Evolutionary conservation across 2,329 filamentous ascomycete genomes (phyloP), one percentile per base, ranked within the genome.

Genomic region (Chaetomium sp.): DNA sequence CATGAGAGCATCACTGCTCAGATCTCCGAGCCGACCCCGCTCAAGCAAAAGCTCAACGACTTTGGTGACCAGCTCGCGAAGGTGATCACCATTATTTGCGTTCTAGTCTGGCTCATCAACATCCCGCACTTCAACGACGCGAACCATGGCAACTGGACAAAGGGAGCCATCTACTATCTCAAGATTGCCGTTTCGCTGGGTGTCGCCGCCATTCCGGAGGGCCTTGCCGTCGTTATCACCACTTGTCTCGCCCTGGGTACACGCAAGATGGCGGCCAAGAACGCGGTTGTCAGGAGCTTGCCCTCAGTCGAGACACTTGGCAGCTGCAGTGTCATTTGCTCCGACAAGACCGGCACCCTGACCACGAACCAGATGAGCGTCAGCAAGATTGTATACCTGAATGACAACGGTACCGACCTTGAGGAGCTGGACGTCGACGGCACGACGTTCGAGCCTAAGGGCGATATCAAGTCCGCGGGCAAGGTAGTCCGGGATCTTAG

Each of bases 321-420:
- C 69, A 99, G 94, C 80, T 99, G 94, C 82, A 99, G 94, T 68
- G 91, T 99, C 55, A 96, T 99, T 70, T 99, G 95, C 78, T 99
- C 95, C 4, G 94, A 99, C 79, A 99, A 99, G 79, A 99, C 94
- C 5, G 95, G 94, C 64, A 99, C 94, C 49, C 76, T 99, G 69
- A 99, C 94, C 9, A 99, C 94, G 42, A 99, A 99, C 75, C 91
- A 97, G 74, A 99, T 99, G 94, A 97, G 94, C 68, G 94, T 96
- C 55, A 94, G 86, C 77, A 95, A 92, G 74, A 75, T 97, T 54
- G 88, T 96, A 48, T 89, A 91, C 69, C 79, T 99, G 63, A 86
- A 82, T 65, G 84, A 88, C 62, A 72, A 81, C 57, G 91, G 89
- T 49, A 81, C 76, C 53, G 86, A 82, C 56, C 77, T 97, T 32